These are phyloP conservation scores for Dissoconium aciculare DNA, from an alignment of 2,329 filamentous ascomycete species.

Conservation along the genomic window DNA sequence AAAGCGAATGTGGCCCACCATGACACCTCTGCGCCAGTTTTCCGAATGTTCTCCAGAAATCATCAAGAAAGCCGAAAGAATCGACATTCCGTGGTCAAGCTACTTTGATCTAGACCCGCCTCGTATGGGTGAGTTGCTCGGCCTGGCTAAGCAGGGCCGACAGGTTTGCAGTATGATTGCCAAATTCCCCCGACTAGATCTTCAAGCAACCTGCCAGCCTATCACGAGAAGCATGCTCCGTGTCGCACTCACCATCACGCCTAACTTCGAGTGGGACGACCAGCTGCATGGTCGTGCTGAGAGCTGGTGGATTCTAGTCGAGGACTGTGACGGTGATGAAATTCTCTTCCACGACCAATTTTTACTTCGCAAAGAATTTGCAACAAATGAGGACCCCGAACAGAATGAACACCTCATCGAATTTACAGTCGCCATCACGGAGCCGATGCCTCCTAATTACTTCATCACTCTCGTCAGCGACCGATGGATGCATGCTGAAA, in stretches of 20 bases:
- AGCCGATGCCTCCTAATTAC: constrained; percentile 97
- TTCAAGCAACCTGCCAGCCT: constrained; percentile 87
- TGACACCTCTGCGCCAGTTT: constrained; percentile 91
- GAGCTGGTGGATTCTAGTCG: constrained; percentile 92
- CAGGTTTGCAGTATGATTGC: constrained; percentile 73
- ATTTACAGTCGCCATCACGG: constrained; percentile 89
- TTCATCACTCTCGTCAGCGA: constrained; percentile 93
- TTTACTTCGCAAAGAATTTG: constrained; percentile 78
- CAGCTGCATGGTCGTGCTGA: constrained; percentile 74
- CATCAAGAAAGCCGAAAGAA: constrained; percentile 80
- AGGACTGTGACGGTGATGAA: constrained; percentile 94
- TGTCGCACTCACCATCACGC: constrained; percentile 78
- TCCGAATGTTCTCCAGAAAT: constrained; percentile 68
- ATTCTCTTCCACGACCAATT: constrained; percentile 93
- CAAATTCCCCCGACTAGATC: constrained; percentile 84
- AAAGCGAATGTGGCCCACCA: constrained; percentile 98
- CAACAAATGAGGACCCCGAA: constrained; percentile 46
- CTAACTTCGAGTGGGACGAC: constrained; percentile 93
- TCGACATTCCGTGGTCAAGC: constrained; percentile 81
- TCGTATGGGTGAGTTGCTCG: constrained; percentile 85
- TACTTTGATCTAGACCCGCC: constrained; percentile 96
- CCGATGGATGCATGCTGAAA: constrained; percentile 97
- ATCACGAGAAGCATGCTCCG: constrained; percentile 87
- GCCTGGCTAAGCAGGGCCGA: constrained; percentile 75
- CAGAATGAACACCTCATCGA: constrained; percentile 89